Evolutionary conservation across 495 filamentous ascomycete species (phyloP).

Genomic region (Halenospora varia): DNA sequence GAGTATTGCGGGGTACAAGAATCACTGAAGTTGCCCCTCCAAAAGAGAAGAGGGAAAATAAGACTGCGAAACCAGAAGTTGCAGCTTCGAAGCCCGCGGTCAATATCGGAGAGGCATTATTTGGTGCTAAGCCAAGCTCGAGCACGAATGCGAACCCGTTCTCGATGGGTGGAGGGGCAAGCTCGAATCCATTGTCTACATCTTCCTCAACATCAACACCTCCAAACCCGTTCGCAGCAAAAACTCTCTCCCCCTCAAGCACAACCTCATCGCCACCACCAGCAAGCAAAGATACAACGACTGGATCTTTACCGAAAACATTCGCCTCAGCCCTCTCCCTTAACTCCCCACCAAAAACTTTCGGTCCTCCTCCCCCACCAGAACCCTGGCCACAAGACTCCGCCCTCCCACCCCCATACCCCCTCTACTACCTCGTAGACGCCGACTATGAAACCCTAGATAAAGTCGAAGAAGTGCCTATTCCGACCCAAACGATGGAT

Average conservation of each 20-base stretch:
- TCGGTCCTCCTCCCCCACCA: conserved; percentile 38
- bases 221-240: conserved; percentile 38
- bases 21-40: conserved; percentile 32
- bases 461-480: conserved; percentile 34
- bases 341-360: conserved; percentile 36
- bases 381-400: conserved; percentile 73
- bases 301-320: conserved; percentile 58
- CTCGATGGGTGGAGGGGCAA: conserved; percentile 32
- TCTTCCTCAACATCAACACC: conserved; percentile 28
- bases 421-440: conserved; percentile 71
- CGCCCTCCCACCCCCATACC: conserved; percentile 65
- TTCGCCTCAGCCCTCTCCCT: conserved; percentile 61
- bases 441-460: conserved; percentile 89
- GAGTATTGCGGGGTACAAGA: conserved; percentile 63
- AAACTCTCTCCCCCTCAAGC: too few relatives aligned
- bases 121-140: conserved; percentile 41
- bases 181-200: conserved; percentile 56
- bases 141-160: conserved; percentile 41
- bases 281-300: conserved; percentile 26
- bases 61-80: conserved; percentile 32
- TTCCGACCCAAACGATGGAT: conserved; percentile 45
- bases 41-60: conserved; percentile 24
- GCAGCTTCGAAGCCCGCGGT: conserved; percentile 14
- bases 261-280: conserved; percentile 19
- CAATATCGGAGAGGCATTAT: conserved; percentile 53